Conservation (phyloP, 2,329 filamentous ascomycete genomes). For the Aspergillus nomiae region DNA sequence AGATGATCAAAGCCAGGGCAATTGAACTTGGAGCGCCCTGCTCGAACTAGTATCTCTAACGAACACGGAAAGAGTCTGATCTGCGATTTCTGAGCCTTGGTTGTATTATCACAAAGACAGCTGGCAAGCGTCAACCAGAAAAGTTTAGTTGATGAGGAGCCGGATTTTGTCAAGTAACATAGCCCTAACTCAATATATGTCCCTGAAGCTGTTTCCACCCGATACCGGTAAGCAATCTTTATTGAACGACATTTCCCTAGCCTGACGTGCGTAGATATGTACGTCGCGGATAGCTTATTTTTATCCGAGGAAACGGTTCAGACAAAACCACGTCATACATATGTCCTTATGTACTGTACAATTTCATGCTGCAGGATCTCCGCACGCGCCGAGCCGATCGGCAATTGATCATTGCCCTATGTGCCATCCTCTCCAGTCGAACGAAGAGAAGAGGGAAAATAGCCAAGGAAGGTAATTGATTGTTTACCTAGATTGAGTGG, state of each 20-base stretch:
- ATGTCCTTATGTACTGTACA: not conserved
- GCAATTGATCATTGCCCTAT: not conserved
- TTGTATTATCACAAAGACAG: not conserved
- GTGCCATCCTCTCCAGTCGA: not conserved
- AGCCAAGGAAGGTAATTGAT: not conserved
- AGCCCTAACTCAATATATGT: not conserved
- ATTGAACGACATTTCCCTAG: not conserved
- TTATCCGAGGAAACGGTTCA: not conserved
- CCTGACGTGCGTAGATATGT: not conserved
- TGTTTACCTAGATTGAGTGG: not conserved
- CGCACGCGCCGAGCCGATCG: conserved; percentile 3
- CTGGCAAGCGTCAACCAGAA: not conserved
- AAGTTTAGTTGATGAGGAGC: not conserved
- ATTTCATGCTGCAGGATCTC: conserved; percentile 6
- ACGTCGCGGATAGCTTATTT: not conserved
- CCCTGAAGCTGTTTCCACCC: not conserved
- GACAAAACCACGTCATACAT: not conserved
- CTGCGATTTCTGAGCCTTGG: not conserved
- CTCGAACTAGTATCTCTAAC: not conserved
- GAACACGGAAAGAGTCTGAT: not conserved
- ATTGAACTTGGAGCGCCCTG: not conserved
- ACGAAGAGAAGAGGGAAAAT: not conserved
- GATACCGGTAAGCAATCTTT: not conserved
- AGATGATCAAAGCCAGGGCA: not conserved
- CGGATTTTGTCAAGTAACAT: not conserved